Percentiles rank a stretch among this genome's conserved stretches.
Conservation (phyloP, 345 rosid genomes). For the Zanthoxylum bungeanum region DNA sequence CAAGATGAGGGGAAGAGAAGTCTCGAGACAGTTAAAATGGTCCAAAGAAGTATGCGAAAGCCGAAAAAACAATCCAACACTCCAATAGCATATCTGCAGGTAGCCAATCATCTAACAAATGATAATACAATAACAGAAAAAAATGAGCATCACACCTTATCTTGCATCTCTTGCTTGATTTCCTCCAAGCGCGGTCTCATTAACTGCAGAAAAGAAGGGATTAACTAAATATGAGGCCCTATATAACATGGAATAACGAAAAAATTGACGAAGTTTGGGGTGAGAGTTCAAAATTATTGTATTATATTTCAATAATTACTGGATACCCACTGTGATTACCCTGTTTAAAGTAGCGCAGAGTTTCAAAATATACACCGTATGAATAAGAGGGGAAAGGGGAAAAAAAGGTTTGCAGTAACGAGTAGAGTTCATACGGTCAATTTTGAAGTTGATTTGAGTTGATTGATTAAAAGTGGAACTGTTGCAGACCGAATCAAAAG, state of each 20-base stretch:
- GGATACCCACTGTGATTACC: not conserved
- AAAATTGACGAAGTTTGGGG: not conserved
- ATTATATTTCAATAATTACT: not conserved
- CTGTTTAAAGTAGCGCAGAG: not conserved
- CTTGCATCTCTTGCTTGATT: conserved; percentile 51
- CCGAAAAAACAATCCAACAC: too few species aligned
- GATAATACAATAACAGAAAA: conserved; percentile 2
- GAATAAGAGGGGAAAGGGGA: not conserved
- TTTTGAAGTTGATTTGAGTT: conserved; percentile 70
- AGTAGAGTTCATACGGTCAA: conserved; percentile 47
- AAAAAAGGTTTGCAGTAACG: not conserved
- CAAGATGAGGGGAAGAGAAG: not conserved
- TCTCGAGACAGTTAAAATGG: not conserved
- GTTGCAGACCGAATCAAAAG: conserved; percentile 62
- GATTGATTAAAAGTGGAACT: conserved; percentile 69
- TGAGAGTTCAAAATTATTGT: not conserved
- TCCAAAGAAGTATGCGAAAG: not conserved
- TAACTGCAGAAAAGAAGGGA: conserved; percentile 49
- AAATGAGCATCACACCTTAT: conserved; percentile 36
- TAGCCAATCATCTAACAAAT: not conserved
- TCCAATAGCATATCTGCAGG: not conserved
- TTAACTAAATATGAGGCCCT: conserved; percentile 11
- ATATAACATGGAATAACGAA: not conserved
- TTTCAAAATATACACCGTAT: not conserved
- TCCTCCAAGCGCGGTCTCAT: conserved; percentile 67